Evolutionary conservation across 1,284 basidiomycete species (phyloP).

Genomic region (Ustilago shanxiensis): DNA sequence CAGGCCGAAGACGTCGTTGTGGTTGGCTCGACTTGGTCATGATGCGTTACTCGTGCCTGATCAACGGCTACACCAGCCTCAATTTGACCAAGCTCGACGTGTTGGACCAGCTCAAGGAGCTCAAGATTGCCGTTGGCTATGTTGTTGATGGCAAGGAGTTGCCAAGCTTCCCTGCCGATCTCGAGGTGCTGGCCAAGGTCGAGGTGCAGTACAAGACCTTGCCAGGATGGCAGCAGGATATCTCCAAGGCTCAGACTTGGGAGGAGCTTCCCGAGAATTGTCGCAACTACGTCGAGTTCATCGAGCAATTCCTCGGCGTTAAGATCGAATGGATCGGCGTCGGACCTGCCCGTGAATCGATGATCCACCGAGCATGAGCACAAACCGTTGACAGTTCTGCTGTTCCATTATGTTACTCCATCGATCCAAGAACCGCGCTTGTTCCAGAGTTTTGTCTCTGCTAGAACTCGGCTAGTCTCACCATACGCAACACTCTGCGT

Average conservation of each 20-base stretch:
- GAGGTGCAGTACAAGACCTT: conserved; percentile 90
- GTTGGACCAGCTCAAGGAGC: conserved; percentile 85
- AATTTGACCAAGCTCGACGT: conserved; percentile 98
- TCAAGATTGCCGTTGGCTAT: conserved; percentile 90
- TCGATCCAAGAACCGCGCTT: neutral
- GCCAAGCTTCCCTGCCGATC: conserved; percentile 91
- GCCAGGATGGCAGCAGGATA: conserved; percentile 90
- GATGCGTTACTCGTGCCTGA: conserved; percentile 88
- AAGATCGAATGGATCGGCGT: conserved; percentile 92
- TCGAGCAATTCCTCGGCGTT: conserved; percentile 84
- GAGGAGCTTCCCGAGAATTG: conserved; percentile 88
- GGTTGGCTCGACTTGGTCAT: conserved; percentile 98
- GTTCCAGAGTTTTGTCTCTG: neutral
- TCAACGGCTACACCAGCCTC: conserved; percentile 94
- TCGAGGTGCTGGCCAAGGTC: conserved; percentile 83
- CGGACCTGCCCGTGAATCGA: conserved; percentile 84
- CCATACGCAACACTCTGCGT: conserved; percentile 36
- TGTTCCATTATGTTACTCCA: too few relatives aligned
- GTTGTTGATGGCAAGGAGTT: conserved; percentile 82
- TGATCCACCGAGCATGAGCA: conserved; percentile 73
- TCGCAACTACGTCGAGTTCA: conserved; percentile 87
- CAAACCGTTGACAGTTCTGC: neutral
- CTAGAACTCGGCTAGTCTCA: neutral
- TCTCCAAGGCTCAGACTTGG: conserved; percentile 78
- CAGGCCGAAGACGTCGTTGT: conserved; percentile 89